Base-by-base conservation (phyloP, 2,329 filamentous ascomycete genomes). In the Talaromyces sp. region DNA sequence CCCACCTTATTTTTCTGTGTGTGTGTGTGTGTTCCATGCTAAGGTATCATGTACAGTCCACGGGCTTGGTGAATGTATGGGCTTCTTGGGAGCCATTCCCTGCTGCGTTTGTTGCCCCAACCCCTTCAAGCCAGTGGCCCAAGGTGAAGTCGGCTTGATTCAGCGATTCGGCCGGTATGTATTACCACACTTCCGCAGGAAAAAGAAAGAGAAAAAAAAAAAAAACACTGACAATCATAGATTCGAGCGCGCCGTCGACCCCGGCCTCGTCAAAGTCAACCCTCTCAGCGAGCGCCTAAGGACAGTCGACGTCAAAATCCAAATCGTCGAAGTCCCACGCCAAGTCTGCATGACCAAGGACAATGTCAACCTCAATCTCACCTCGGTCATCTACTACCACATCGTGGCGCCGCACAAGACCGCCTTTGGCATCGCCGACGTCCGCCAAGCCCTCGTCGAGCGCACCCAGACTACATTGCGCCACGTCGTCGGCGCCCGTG, bases 301-400 rank as follows among this genome's bases (percentile, higher is more conserved):
- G 69, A 91, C 96, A 71, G 89, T 99, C 74, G 95, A 99, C 76
- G 95, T 99, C 80, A 99, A 98, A 87, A 97, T 98, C 70, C 95
- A 99, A 81, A 97, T 96, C 68, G 92, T 96, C 76, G 79, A 99
- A 82, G 95, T 99, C 25, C 93, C 93, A 18, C 88, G 93, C 79
- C 95, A 99, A 79, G 87, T 93, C 66, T 98, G 95, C 83, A 99
- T 99, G 93, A 99, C 95, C 76, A 98, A 98, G 82, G 95, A 99
- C 83, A 99, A 99, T 72, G 95, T 98, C 67, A 96, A 91, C 52
- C 84, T 99, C 46, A 88, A 93, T 71, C 84, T 99, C 69, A 98
- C 93, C 55, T 96, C 91, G 5, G 95, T 99, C 75, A 97, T 99
- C 80, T 99, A 99, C 85, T 99, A 99, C 82, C 93, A 96, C 83